Evolutionary conservation across 805 yeast species (phyloP), one percentile per base, ranked within the genome.

Genomic region (Ogataea trehaloabstinens): DNA sequence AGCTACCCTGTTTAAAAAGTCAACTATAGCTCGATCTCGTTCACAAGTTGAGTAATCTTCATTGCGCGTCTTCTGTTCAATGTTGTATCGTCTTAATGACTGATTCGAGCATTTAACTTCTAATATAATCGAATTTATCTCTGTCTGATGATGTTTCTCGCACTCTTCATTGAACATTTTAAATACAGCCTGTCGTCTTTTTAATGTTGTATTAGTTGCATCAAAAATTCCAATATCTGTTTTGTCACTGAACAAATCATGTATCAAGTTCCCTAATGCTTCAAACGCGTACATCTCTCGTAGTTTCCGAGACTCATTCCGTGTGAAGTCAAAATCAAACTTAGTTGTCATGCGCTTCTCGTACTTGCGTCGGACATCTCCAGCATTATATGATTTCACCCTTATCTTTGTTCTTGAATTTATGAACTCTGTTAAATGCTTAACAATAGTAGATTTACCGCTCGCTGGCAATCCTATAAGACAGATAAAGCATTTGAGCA

Each of bases 201-300:
- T 61, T 40, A 66, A 73, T 4, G 90, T 83, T 5, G 87, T 78
- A 37, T 61, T 61, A 5, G 66, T 61, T n/a, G 93, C 93, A 60
- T 85, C 95, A 53, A 85, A 80, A 10, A 91, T 82, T 2, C 97
- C 99, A 4, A 91, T 93, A 4, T 90, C 82, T 1, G 95, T 95
- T n/a, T 77, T 71, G 1, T 89, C 93, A 17, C 75, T 71, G 27
- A 85, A 58, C 6, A 93, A 74, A 59, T 82, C 81, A 46, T 85
- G 84, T 18, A 88, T 68, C 35, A 93, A 65, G 52, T 82, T 83
- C 42, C 85, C 85, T 41, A 91, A 66, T 0, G 98, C 91, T 52
- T 90, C 95, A 78, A 87, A 80, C 0, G 98, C 98, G 95, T 96
- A 93, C 55, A 80, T 74, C 53, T 91, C 97, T 47, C 97, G 74